Percentiles rank a stretch among this genome's conserved stretches.
Evolutionary conservation across 1,284 basidiomycete genomes (phyloP).

Genomic region (Butyriboletus appendiculatus): DNA sequence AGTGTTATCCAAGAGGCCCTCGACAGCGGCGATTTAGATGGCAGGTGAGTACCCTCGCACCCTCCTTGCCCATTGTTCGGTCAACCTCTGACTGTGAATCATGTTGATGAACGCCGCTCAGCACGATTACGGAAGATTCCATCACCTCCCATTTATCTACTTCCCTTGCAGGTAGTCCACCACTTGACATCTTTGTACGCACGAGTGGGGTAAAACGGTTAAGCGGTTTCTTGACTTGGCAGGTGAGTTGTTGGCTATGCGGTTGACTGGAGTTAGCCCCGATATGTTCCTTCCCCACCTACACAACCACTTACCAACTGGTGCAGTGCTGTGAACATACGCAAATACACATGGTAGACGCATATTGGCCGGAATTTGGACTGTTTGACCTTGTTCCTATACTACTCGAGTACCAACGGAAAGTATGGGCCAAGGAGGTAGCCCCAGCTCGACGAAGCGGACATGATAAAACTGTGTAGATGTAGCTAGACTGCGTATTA

Average conservation of each 20-base stretch:
- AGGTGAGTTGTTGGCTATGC: conserved; percentile 54
- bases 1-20: conserved; percentile 54
- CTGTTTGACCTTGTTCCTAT: conserved; percentile 85
- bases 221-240: conserved; percentile 95
- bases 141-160: conserved; percentile 72
- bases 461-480: neutral
- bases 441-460: too few species aligned
- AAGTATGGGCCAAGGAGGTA: conserved; percentile 48
- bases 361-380: conserved; percentile 96
- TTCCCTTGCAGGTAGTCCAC: conserved; percentile 66
- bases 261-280: neutral
- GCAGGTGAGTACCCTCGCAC: conserved; percentile 28
- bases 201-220: conserved; percentile 91
- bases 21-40: conserved; percentile 37
- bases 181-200: conserved; percentile 89
- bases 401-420: conserved; percentile 83
- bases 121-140: conserved; percentile 64
- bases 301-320: neutral
- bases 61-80: neutral
- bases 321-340: conserved; percentile 75
- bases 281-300: neutral
- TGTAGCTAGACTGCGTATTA: conserved; percentile 11
- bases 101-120: conserved; percentile 15
- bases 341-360: conserved; percentile 89
- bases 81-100: neutral